Evolutionary conservation across 1,284 basidiomycete species (phyloP).

Genomic region (Ceratobasidium sp.): DNA sequence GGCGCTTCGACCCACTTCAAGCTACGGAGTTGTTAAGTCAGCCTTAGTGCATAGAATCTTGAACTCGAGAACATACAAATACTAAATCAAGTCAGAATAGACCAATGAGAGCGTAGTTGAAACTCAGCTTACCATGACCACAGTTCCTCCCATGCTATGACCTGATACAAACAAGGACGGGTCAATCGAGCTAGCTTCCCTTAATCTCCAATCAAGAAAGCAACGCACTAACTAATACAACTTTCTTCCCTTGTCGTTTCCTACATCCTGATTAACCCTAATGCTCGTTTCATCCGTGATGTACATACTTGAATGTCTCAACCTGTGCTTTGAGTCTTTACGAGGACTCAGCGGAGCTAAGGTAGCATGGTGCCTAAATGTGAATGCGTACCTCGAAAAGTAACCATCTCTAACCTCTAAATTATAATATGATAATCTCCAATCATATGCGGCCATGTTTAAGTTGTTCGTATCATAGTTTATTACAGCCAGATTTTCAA

Average conservation of each 20-base stretch:
- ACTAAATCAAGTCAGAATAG: constrained; percentile 23
- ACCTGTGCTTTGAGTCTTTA: constrained; percentile 80
- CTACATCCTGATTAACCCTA: constrained; percentile 49
- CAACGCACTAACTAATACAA: constrained; percentile 67
- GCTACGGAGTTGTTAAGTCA: constrained; percentile 51
- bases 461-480: constrained; percentile 93
- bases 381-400: constrained; percentile 62
- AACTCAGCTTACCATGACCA: constrained; percentile 15
- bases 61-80: constrained; percentile 31
- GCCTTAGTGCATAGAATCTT: background rate
- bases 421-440: constrained; percentile 91
- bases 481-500: constrained; percentile 90
- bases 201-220: background rate
- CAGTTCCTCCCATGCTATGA: constrained; percentile 32
- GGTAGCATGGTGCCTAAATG: background rate
- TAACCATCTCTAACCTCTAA: constrained; percentile 90
- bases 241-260: constrained; percentile 75
- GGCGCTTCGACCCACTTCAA: constrained; percentile 97
- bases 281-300: background rate
- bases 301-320: constrained; percentile 76
- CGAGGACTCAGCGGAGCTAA: background rate
- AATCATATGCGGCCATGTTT: constrained; percentile 87
- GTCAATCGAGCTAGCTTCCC: background rate
- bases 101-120: background rate
- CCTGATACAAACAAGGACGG: background rate